Evolutionary conservation across 495 filamentous ascomycete genomes (phyloP), one percentile per base, ranked within the genome.

Genomic region (Penicillium maclennaniae): DNA sequence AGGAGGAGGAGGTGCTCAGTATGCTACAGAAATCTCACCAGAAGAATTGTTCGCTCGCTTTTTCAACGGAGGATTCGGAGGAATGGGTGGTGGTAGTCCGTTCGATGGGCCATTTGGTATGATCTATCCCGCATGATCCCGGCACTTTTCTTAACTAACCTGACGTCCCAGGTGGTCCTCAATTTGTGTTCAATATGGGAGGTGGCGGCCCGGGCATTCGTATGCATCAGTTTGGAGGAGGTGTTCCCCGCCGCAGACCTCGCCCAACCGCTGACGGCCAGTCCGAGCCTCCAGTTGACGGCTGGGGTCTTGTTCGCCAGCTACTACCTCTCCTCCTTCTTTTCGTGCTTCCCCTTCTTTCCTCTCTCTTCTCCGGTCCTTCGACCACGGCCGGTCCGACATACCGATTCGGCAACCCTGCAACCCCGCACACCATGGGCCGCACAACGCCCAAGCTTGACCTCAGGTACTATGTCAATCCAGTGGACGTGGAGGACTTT

Each of bases 31-130:
- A 64, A 93, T 98, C 49, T 95, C 88, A 36, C 92, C 93, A 0
- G 93, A 98, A 72, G 93, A 98, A 62, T 77, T 97, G 72, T 97
- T 98, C 72, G 84, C 91, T 66, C 82, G 92, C 56, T 97, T 98
- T 77, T 98, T 98, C 74, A 83, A 81, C 21, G 87, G 84, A 44
- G 77, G 77, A 20, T 69, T 75, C 54, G 71, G 72, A 23, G 68
- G 67, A 44, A 71, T 75, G 68, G 81, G 80, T 25, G 74, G 75
- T 47, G 84, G 83, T 19, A 63, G 60, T 49, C 80, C 80, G 19
- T 89, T 90, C 64, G 88, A 86, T 78, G 77, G 60, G 49, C 79
- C 80, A 20, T 89, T 90, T 64, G 88, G 87, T 78, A 77, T 17
- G 70, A 37, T 28, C 2, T 36, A 21, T 25, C 15, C 23, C 12